A percentile compares a stretch with the other conserved stretches of the same genome.
These are phyloP conservation scores for Colletotrichum tropicale DNA, from an alignment of 2,329 filamentous ascomycete genomes.

Conservation along the genomic window DNA sequence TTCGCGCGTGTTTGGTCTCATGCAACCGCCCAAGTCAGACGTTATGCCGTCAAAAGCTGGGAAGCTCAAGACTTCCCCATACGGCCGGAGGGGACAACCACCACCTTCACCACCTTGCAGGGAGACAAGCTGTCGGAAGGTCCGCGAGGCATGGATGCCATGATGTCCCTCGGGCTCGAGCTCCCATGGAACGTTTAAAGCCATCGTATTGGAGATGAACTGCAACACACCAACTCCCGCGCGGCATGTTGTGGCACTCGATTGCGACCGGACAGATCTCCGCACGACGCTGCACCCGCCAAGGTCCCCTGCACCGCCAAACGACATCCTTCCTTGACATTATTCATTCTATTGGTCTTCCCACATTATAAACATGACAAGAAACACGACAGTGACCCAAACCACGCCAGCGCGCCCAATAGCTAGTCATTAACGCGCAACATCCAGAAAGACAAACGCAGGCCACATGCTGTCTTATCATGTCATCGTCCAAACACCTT, in stretches of 20 bases:
- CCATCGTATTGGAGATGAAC: not conserved
- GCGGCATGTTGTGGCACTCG: not conserved
- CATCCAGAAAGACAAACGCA: not conserved
- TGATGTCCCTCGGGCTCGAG: not conserved
- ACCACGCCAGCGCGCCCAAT: not conserved
- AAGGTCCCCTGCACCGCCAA: not conserved
- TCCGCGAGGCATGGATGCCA: not conserved
- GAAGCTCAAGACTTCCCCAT: not conserved
- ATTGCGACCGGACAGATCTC: not conserved
- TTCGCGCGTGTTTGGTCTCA: not conserved
- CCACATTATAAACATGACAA: constrained; percentile 1
- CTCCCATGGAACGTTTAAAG: not conserved
- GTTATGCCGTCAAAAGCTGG: not conserved
- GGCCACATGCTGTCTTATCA: not conserved
- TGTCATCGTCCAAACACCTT: constrained; percentile 14
- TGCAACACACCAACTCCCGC: not conserved
- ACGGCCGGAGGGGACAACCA: not conserved
- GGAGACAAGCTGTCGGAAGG: not conserved
- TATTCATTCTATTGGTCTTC: not conserved
- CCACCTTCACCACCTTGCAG: not conserved
- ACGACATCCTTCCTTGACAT: not conserved
- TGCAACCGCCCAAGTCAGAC: not conserved
- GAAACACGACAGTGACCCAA: not conserved
- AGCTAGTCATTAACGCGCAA: constrained; percentile 11
- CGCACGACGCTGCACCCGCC: not conserved